Conservation (phyloP, 495 filamentous ascomycete species). For the Aspergillus ellipticus region DNA sequence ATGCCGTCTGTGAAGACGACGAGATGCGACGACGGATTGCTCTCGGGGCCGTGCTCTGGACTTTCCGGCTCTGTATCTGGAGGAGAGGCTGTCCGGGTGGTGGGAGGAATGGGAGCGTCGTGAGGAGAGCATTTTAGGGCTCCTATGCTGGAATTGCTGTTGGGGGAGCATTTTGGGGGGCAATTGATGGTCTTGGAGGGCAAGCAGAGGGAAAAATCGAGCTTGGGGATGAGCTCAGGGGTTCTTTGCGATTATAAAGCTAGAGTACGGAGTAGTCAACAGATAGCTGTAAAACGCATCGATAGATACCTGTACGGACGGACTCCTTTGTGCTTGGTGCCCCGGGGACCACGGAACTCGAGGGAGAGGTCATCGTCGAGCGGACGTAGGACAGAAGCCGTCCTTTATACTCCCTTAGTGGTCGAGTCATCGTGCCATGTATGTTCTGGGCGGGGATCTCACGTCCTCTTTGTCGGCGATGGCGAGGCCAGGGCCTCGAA, state of each 20-base stretch:
- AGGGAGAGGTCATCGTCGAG: neutral
- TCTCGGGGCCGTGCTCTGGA: constrained; percentile 28
- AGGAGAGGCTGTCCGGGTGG: constrained; percentile 39
- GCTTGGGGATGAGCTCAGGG: neutral
- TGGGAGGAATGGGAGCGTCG: constrained; percentile 22
- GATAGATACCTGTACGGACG: neutral
- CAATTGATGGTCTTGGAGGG: neutral
- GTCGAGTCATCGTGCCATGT: neutral
- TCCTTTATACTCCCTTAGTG: neutral
- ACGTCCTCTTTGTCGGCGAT: neutral
- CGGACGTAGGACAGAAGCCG: neutral
- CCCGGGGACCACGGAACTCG: neutral
- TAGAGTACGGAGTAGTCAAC: neutral
- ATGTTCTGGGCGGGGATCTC: neutral
- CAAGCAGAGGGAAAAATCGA: neutral
- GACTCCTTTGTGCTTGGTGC: neutral
- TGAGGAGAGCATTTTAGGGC: constrained; percentile 27
- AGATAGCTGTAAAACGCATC: neutral
- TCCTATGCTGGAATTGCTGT: neutral
- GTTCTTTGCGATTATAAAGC: neutral
- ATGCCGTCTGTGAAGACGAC: constrained; percentile 26
- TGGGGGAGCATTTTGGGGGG: neutral
- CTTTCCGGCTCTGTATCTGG: constrained; percentile 47
- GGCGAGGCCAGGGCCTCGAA: constrained; percentile 9
- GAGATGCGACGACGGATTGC: constrained; percentile 22